Evolutionary conservation across 2,329 filamentous ascomycete genomes (phyloP).

Genomic region (Trichoderma arundinaceum): DNA sequence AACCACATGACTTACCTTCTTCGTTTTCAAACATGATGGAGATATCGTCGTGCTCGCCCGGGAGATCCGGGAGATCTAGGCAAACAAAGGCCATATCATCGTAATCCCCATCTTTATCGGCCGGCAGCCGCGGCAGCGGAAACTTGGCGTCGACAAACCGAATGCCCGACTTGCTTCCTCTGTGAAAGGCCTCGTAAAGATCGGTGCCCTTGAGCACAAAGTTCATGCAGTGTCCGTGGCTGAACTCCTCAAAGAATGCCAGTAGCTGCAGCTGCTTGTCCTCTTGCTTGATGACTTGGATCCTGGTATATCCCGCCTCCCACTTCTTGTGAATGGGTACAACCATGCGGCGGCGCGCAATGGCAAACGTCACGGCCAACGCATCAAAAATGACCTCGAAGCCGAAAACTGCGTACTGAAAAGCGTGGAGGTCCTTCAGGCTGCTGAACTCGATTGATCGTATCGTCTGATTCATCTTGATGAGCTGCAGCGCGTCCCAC

Average conservation of each 20-base stretch:
- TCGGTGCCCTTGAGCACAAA: conserved; percentile 86
- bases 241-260: conserved; percentile 88
- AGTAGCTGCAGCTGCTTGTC: conserved; percentile 78
- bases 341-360: conserved; percentile 84
- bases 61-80: conserved; percentile 85
- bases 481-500: conserved; percentile 64
- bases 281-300: conserved; percentile 75
- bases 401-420: conserved; percentile 80
- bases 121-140: conserved; percentile 70
- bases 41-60: conserved; percentile 92
- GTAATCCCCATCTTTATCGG: conserved; percentile 56
- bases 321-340: conserved; percentile 94
- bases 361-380: conserved; percentile 75
- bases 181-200: conserved; percentile 72
- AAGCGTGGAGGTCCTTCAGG: conserved; percentile 73
- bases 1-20: conserved; percentile 61
- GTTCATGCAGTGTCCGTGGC: conserved; percentile 86
- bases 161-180: conserved; percentile 71
- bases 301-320: conserved; percentile 79
- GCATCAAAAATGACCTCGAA: conserved; percentile 78
- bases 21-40: conserved; percentile 82
- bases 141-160: conserved; percentile 92
- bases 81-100: conserved; percentile 78
- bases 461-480: conserved; percentile 66
- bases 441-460: conserved; percentile 73